Percentiles rank a stretch among this genome's conserved stretches.
phyloP scores from a whole-genome alignment of 495 filamentous ascomycete species.

The Penicillium macrosclerotiorum region DNA sequence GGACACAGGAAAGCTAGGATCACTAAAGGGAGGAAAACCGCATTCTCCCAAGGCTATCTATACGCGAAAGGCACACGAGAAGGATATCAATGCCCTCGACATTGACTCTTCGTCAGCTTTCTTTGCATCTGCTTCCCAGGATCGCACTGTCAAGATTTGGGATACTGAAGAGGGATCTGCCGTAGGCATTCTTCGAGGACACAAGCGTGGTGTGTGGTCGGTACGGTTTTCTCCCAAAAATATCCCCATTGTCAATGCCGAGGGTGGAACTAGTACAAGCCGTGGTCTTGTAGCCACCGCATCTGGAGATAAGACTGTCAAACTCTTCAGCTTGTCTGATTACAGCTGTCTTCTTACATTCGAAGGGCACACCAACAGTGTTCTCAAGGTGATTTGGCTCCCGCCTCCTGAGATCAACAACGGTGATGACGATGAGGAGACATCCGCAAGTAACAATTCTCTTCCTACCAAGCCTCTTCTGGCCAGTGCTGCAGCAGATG shows the following conservation, averaged over 20 bases:
- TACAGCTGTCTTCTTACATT: constrained; percentile 92
- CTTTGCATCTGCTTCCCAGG: constrained; percentile 94
- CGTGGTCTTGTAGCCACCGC: constrained; percentile 82
- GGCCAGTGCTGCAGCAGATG: constrained; percentile 88
- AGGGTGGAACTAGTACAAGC: constrained; percentile 55
- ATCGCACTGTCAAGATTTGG: constrained; percentile 96
- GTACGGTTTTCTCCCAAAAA: constrained; percentile 80
- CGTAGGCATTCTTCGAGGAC: constrained; percentile 84
- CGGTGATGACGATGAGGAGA: constrained; percentile 33
- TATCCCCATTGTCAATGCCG: constrained; percentile 69
- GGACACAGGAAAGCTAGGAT: constrained; percentile 58
- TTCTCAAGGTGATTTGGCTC: constrained; percentile 91
- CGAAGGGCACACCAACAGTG: constrained; percentile 93
- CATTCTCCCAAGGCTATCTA: constrained; percentile 59
- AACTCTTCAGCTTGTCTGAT: constrained; percentile 90
- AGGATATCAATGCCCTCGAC: constrained; percentile 96
- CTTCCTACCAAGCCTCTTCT: constrained; percentile 54
- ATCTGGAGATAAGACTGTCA: constrained; percentile 91
- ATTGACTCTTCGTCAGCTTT: constrained; percentile 64
- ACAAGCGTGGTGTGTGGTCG: constrained; percentile 92
- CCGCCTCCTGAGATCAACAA: constrained; percentile 53
- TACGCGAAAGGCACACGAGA: constrained; percentile 93
- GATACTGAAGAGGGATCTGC: constrained; percentile 82
- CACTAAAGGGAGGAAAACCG: constrained; percentile 34
- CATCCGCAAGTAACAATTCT: constrained; percentile 21